These are phyloP conservation scores for Musa acuminata DNA, from an alignment of 176 grass and related monocot genomes.

Conservation along the genomic window DNA sequence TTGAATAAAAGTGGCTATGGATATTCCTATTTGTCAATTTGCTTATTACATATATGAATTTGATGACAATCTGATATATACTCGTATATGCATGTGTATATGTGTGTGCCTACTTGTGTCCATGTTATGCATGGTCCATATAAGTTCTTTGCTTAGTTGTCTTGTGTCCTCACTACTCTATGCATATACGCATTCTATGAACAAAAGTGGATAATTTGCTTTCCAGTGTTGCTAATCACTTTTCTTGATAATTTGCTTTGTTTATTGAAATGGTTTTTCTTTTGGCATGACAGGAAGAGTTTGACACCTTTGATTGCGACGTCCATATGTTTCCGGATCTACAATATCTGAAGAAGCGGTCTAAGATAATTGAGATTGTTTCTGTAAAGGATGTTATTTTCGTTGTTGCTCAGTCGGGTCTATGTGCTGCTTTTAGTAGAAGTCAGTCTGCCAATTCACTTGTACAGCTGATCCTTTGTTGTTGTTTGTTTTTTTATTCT, in stretches of 20 bases:
- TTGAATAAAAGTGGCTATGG: too few species aligned
- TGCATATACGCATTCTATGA: too few species aligned
- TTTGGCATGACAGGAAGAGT: slow-evolving; percentile 56
- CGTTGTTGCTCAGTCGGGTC: slow-evolving; percentile 56
- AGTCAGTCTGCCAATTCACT: slow-evolving; percentile 25
- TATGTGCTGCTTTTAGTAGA: slow-evolving; percentile 68
- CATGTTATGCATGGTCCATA: too few species aligned
- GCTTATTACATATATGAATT: too few species aligned
- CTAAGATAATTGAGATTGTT: slow-evolving; percentile 78
- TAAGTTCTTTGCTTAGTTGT: too few species aligned
- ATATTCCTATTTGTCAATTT: too few species aligned
- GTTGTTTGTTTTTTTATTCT: slow-evolving; percentile 26
- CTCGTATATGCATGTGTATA: too few species aligned
- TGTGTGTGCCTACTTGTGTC: too few species aligned
- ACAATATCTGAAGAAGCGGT: slow-evolving; percentile 55
- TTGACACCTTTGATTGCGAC: slow-evolving; percentile 44
- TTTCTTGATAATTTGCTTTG: not conserved
- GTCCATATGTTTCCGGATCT: slow-evolving; percentile 39
- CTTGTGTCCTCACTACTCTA: too few species aligned
- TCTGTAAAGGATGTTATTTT: slow-evolving; percentile 76
- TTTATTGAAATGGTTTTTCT: not conserved
- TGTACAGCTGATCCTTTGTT: slow-evolving; percentile 15
- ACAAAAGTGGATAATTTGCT: too few species aligned
- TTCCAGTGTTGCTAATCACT: too few species aligned
- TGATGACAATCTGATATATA: too few species aligned